These are phyloP conservation scores for Apiospora pterosperma DNA, from an alignment of 2,329 filamentous ascomycete species.

Conservation along the genomic window DNA sequence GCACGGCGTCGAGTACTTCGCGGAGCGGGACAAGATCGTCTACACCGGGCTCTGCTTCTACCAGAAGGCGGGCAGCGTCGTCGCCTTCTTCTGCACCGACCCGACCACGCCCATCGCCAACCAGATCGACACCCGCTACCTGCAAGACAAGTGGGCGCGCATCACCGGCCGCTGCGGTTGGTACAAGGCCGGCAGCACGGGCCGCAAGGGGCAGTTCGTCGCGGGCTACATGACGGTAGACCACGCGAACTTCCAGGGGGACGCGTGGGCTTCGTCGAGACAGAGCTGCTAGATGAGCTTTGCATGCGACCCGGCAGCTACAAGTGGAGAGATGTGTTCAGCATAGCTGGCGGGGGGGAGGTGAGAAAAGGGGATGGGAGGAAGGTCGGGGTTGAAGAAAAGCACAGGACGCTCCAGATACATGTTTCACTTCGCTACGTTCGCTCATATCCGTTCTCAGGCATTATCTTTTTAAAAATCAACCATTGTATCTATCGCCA, in stretches of 20 bases:
- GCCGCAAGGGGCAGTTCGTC: neutral
- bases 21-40: neutral
- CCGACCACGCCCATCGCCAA: neutral
- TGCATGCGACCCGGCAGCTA: neutral
- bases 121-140: rapidly evolving
- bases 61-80: neutral
- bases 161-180: neutral
- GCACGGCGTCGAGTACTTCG: neutral
- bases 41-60: neutral
- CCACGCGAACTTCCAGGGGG: neutral
- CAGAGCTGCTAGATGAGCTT: neutral
- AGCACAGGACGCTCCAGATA: too few species aligned
- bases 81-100: neutral
- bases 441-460: neutral
- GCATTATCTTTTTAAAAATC: too few species aligned
- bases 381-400: too few species aligned
- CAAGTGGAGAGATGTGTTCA: neutral
- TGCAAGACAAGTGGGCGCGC: rapidly evolving
- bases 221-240: neutral
- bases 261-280: neutral
- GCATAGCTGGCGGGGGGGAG: neutral
- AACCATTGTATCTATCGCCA: too few species aligned
- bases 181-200: neutral
- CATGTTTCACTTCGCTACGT: neutral
- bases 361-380: too few species aligned